Conservation (phyloP, 169 alveolate genomes). For the Cryptosporidium felis region DNA sequence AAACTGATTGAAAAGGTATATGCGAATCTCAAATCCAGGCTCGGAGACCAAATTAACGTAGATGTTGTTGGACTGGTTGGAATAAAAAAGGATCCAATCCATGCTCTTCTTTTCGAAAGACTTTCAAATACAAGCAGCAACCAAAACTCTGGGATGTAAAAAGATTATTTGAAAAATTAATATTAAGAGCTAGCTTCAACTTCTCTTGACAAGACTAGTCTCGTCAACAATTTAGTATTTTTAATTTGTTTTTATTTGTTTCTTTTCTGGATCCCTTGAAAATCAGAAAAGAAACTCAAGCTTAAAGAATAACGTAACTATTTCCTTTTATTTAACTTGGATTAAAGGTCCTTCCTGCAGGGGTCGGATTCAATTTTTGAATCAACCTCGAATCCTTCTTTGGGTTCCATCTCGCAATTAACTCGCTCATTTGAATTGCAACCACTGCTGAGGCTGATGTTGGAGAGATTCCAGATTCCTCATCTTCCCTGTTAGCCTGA, state of each 20-base stretch:
- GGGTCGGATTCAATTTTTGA: slow-evolving; percentile 18
- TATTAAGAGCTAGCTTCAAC: too few relatives aligned
- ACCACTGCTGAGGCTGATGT: slow-evolving; percentile 69
- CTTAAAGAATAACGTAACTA: slow-evolving; percentile 19
- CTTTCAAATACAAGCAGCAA: slow-evolving; percentile 22
- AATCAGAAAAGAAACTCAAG: too few relatives aligned
- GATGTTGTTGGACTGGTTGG: slow-evolving; percentile 65
- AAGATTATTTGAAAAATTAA: too few relatives aligned
- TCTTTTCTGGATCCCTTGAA: too few relatives aligned
- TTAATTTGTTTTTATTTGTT: too few relatives aligned
- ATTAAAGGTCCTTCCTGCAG: not conserved
- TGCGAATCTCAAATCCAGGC: slow-evolving; percentile 48
- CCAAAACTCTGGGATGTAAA: not conserved
- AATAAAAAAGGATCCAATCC: slow-evolving; percentile 57
- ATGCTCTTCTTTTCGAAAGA: slow-evolving; percentile 55
- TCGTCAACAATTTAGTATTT: too few relatives aligned
- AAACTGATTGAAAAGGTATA: slow-evolving; percentile 54
- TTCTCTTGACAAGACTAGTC: too few relatives aligned
- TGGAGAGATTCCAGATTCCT: slow-evolving; percentile 48
- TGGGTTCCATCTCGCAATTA: slow-evolving; percentile 71
- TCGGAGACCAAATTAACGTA: slow-evolving; percentile 69
- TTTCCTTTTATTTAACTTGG: not conserved
- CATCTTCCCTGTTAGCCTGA: not conserved
- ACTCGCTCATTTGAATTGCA: slow-evolving; percentile 69
- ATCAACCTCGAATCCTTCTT: slow-evolving; percentile 46